A percentile compares a stretch with the other conserved stretches of the same genome.
Evolutionary conservation across 805 yeast species (phyloP).

Genomic region (Kuraishia capsulata): DNA sequence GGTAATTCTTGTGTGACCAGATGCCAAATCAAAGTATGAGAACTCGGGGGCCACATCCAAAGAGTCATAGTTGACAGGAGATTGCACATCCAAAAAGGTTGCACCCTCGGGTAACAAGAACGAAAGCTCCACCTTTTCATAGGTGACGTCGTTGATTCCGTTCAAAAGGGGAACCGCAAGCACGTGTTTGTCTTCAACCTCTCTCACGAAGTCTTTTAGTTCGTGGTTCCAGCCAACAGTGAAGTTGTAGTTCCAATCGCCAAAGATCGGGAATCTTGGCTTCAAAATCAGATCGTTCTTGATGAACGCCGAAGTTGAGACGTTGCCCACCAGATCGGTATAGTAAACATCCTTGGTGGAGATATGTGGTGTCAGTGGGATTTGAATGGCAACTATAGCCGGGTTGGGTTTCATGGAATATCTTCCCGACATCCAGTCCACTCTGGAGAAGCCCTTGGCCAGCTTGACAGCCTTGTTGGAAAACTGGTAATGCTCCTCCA

Average conservation of each 20-base stretch:
- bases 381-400: constrained; percentile 51
- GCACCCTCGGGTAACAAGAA: constrained; percentile 88
- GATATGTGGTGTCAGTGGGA: constrained; percentile 36
- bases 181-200: constrained; percentile 39
- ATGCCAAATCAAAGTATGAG: constrained; percentile 63
- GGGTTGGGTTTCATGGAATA: constrained; percentile 42
- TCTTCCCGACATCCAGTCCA: constrained; percentile 60
- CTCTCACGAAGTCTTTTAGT: constrained; percentile 42
- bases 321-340: constrained; percentile 89
- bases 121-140: constrained; percentile 47
- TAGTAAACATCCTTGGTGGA: constrained; percentile 59
- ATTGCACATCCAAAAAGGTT: constrained; percentile 39
- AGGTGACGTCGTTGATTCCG: constrained; percentile 63
- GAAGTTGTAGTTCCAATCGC: constrained; percentile 94
- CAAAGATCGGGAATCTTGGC: constrained; percentile 93
- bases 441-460: constrained; percentile 66
- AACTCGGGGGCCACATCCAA: constrained; percentile 17
- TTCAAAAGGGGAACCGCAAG: constrained; percentile 63
- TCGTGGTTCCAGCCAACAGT: constrained; percentile 87
- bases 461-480: constrained; percentile 69
- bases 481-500: constrained; percentile 82
- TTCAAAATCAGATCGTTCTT: constrained; percentile 44
- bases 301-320: constrained; percentile 57
- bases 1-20: constrained; percentile 72
- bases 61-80: constrained; percentile 39